These are phyloP conservation scores for Rubus parviflorus DNA, from an alignment of 306 rosid genomes.

Conservation along the genomic window DNA sequence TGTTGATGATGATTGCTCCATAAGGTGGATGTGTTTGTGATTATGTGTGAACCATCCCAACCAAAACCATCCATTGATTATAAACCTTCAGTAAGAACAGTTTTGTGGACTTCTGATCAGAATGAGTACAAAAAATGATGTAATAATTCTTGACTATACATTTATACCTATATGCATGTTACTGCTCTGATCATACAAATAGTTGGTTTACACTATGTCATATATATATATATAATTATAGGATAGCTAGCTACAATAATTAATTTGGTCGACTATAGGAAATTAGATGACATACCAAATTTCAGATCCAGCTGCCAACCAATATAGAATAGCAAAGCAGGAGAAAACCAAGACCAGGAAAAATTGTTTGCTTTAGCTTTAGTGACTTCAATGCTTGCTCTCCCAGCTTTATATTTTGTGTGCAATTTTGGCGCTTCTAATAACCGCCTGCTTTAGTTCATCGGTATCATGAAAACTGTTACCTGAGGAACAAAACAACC, in stretches of 20 bases:
- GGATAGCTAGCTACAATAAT: background rate
- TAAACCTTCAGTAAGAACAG: constrained; percentile 4
- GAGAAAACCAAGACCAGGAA: constrained; percentile 11
- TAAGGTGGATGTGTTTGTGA: constrained; percentile 28
- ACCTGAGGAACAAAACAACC: constrained; percentile 33
- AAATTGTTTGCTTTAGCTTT: background rate
- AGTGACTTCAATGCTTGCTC: background rate
- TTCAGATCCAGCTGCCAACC: constrained; percentile 34
- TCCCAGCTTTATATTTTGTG: constrained; percentile 30
- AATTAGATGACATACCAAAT: constrained; percentile 23
- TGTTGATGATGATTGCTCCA: constrained; percentile 54
- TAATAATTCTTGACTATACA: background rate
- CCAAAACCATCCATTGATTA: constrained; percentile 53
- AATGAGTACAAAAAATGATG: constrained; percentile 10
- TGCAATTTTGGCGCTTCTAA: constrained; percentile 29
- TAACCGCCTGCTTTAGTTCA: constrained; percentile 37
- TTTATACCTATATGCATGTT: background rate
- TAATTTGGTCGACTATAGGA: constrained; percentile 1
- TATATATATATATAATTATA: background rate
- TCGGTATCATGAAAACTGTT: constrained; percentile 35
- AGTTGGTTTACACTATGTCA: background rate
- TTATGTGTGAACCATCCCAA: constrained; percentile 51
- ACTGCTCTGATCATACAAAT: background rate
- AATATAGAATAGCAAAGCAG: constrained; percentile 5
- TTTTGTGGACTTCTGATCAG: constrained; percentile 1